Conservation (phyloP, 2,329 filamentous ascomycete genomes). For the Cercospora janseana region DNA sequence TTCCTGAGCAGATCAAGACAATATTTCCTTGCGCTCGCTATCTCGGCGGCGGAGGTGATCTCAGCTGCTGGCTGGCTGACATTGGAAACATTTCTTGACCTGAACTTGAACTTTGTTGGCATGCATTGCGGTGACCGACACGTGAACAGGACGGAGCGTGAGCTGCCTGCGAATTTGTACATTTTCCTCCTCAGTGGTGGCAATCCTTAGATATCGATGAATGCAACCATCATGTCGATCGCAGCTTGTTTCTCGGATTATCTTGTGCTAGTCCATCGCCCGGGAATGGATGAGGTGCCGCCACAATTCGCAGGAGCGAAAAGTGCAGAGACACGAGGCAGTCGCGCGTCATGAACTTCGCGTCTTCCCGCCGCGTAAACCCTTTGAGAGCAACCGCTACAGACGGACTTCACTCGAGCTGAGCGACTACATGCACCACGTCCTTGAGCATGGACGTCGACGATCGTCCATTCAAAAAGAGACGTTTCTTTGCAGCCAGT, state of each 20-base stretch:
- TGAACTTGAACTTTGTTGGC: slow-evolving; percentile 6
- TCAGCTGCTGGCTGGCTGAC: slow-evolving; percentile 29
- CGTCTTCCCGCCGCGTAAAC: slow-evolving; percentile 6
- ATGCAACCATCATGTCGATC: slow-evolving; percentile 8
- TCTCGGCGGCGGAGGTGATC: slow-evolving; percentile 41
- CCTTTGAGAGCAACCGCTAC: neutral
- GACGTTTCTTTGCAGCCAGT: slow-evolving; percentile 61
- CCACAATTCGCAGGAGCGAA: neutral
- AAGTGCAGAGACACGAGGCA: slow-evolving; percentile 7
- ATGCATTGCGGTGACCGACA: neutral
- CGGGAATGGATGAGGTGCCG: neutral
- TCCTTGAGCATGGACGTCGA: slow-evolving; percentile 41
- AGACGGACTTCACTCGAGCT: neutral
- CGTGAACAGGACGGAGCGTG: no score
- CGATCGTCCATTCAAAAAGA: slow-evolving; percentile 59
- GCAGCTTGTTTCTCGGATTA: neutral
- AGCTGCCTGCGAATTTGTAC: no score
- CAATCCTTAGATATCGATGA: neutral
- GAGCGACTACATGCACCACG: neutral
- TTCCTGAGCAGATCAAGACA: slow-evolving; percentile 64
- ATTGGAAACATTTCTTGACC: slow-evolving; percentile 23
- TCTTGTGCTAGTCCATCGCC: neutral
- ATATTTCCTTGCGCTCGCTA: slow-evolving; percentile 56
- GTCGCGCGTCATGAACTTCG: slow-evolving; percentile 8
- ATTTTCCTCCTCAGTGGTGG: no score